Evolutionary conservation across 164 flowering plant genomes (phyloP).

Genomic region (Tinospora cordifolia): DNA sequence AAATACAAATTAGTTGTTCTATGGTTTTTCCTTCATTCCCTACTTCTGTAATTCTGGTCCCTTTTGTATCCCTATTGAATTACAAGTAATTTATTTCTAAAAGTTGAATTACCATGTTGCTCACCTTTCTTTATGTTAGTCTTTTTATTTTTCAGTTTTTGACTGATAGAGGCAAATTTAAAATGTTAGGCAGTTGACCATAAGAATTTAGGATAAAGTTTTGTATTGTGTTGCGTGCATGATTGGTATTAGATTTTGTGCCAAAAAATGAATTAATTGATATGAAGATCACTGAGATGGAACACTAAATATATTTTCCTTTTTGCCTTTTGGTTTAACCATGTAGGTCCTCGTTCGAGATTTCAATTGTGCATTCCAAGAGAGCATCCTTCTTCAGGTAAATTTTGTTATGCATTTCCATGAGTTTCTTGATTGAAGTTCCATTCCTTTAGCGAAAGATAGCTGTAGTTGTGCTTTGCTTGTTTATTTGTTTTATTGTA

Average conservation of each 20-base stretch:
- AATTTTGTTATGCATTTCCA: background rate
- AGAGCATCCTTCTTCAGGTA: constrained; percentile 92
- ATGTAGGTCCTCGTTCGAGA: constrained; percentile 76
- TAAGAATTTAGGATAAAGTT: background rate
- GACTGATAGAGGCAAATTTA: too few relatives aligned
- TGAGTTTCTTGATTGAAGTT: background rate
- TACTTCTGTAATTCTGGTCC: too few relatives aligned
- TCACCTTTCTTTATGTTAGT: too few relatives aligned
- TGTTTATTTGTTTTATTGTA: too few relatives aligned
- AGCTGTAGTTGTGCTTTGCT: background rate
- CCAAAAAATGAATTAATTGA: background rate
- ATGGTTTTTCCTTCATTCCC: too few relatives aligned
- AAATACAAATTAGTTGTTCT: too few relatives aligned
- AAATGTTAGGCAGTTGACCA: too few relatives aligned
- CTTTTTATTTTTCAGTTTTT: too few relatives aligned
- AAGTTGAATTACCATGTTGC: too few relatives aligned
- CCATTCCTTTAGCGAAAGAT: background rate
- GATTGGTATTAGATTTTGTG: background rate
- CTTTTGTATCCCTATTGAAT: too few relatives aligned
- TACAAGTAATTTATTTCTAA: too few relatives aligned
- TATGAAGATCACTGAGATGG: background rate
- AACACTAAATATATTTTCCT: background rate
- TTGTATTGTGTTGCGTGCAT: background rate
- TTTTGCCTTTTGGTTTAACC: background rate
- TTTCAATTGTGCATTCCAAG: constrained; percentile 94